phyloP scores from a whole-genome alignment of 106 monocot genomes.

The Dactylorhiza incarnata region DNA sequence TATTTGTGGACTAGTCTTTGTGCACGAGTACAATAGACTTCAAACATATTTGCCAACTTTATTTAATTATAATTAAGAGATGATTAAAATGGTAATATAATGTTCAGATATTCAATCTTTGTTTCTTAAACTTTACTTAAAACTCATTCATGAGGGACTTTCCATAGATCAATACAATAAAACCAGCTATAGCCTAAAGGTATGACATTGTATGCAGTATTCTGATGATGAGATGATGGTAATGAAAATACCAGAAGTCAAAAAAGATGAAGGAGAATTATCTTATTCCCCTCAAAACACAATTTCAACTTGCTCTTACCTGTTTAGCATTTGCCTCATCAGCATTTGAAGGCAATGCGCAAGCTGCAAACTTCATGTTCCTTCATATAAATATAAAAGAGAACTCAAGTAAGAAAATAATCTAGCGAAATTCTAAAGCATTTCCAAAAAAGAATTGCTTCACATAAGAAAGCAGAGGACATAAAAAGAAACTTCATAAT shows the following conservation, averaged over 20 bases:
- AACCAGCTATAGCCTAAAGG: not conserved
- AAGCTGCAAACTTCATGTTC: constrained; percentile 26
- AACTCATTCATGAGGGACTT: not conserved
- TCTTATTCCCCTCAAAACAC: not conserved
- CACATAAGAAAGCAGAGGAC: not conserved
- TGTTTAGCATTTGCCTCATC: not conserved
- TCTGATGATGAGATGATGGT: not conserved
- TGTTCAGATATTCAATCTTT: too few relatives aligned
- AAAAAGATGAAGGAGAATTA: not conserved
- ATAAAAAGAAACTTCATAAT: not conserved
- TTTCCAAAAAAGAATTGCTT: not conserved
- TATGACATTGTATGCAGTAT: not conserved
- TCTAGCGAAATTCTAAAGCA: not conserved
- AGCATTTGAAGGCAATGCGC: constrained; percentile 5
- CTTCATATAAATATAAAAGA: constrained; percentile 23
- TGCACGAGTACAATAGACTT: too few relatives aligned
- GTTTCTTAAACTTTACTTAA: too few relatives aligned
- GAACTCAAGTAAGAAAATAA: not conserved
- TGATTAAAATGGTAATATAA: too few relatives aligned
- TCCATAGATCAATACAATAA: not conserved
- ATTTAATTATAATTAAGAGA: too few relatives aligned
- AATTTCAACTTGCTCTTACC: not conserved
- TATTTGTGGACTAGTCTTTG: too few relatives aligned
- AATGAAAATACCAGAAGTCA: not conserved
- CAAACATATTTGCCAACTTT: too few relatives aligned